Percentiles rank a stretch among this genome's conserved stretches.
Conservation (phyloP, 805 yeast species). For the Candida ipomoeae region DNA sequence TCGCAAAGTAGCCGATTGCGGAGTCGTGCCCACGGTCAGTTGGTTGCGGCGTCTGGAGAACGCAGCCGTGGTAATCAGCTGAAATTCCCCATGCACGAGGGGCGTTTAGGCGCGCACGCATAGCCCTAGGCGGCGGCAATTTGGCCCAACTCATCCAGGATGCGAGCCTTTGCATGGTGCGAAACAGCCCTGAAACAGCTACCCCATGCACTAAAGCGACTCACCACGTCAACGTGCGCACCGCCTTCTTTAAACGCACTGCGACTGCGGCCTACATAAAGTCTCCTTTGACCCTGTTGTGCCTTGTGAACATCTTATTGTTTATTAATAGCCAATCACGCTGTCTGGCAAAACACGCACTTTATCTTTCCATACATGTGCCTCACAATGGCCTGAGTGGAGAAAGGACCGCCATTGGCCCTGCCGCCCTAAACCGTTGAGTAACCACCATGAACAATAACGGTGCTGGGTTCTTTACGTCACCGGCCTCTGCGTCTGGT, state of each 20-base stretch:
- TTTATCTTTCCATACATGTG: background rate
- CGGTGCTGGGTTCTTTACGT: too few species aligned
- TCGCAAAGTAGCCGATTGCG: too few species aligned
- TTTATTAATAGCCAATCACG: background rate
- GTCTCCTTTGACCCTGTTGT: background rate
- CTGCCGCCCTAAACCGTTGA: too few species aligned
- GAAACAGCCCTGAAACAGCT: background rate
- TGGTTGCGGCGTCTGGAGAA: background rate
- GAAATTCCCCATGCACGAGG: background rate
- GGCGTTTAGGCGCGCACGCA: background rate
- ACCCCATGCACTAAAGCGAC: conserved; percentile 1
- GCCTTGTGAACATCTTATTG: background rate
- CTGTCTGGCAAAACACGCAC: background rate
- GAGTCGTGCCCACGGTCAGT: background rate
- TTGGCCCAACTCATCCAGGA: background rate
- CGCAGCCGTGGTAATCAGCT: background rate
- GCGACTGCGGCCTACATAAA: background rate
- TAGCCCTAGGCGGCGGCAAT: background rate
- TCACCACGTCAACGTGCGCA: background rate
- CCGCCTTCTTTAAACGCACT: background rate
- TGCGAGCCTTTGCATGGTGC: background rate
- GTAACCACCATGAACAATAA: too few species aligned
- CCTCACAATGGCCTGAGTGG: background rate
- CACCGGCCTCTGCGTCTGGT: too few species aligned
- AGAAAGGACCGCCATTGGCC: too few species aligned